Evolutionary conservation across 129 eudicot species (phyloP).

Genomic region (Helianthus annuus): HanXRQr2.0-SUNRISE NC_035439.2:83944105-83944604

Average conservation of each 20-base stretch:
- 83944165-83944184: conserved; percentile 46
- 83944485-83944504: conserved; percentile 9
- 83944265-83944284: conserved; percentile 27
- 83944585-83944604: not conserved
- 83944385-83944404: not conserved
- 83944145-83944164: not conserved
- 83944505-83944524: conserved; percentile 16
- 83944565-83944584: too few species aligned
- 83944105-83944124: not conserved
- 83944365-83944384: not conserved
- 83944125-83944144: not conserved
- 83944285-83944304: conserved; percentile 20
- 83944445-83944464: conserved; percentile 4
- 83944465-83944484: not conserved
- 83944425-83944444: conserved; percentile 5
- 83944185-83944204: conserved; percentile 29
- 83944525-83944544: not conserved
- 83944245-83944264: conserved; percentile 23
- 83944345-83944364: too few species aligned
- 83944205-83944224: conserved; percentile 47
- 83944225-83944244: conserved; percentile 35
- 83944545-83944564: not conserved
- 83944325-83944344: not conserved
- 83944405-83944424: conserved; percentile 9
- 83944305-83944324: not conserved